Evolutionary conservation across 2,329 filamentous ascomycete species (phyloP).

Genomic region (Epichloe sibirici): DNA sequence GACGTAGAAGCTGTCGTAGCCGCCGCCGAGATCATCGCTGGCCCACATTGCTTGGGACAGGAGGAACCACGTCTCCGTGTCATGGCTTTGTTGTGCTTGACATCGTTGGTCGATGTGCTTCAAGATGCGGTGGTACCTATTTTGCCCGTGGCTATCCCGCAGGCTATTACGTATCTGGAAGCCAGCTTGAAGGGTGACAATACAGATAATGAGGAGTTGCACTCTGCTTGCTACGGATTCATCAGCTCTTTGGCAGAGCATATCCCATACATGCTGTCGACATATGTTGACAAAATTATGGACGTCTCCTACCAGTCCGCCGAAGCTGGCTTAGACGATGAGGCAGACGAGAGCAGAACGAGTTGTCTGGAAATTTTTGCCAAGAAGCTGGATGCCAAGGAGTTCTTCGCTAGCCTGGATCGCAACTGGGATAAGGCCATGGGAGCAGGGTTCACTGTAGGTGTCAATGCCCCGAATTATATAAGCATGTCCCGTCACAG

Average conservation of each 20-base stretch:
- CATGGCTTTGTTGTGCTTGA: conserved; percentile 78
- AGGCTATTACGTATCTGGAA: conserved; percentile 58
- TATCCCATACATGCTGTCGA: conserved; percentile 79
- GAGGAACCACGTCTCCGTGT: conserved; percentile 60
- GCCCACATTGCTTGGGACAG: conserved; percentile 64
- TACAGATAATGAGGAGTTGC: conserved; percentile 51
- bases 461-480: conserved; percentile 12
- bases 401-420: conserved; percentile 61
- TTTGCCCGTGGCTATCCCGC: conserved; percentile 62
- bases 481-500: neutral
- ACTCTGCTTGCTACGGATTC: conserved; percentile 73
- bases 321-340: conserved; percentile 44
- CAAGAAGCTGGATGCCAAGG: conserved; percentile 63
- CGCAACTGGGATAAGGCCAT: conserved; percentile 59
- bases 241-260: conserved; percentile 69
- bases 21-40: conserved; percentile 65
- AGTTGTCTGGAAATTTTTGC: conserved; percentile 65
- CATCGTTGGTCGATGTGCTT: conserved; percentile 79
- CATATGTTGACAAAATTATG: conserved; percentile 61
- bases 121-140: conserved; percentile 77
- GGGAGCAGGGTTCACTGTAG: conserved; percentile 47
- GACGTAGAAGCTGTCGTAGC: conserved; percentile 64
- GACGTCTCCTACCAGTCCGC: conserved; percentile 62
- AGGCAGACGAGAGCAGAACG: conserved; percentile 51
- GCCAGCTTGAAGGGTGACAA: conserved; percentile 42